Conservation (phyloP, 2,329 filamentous ascomycete genomes). For the Sphaerostilbella broomeana region DNA sequence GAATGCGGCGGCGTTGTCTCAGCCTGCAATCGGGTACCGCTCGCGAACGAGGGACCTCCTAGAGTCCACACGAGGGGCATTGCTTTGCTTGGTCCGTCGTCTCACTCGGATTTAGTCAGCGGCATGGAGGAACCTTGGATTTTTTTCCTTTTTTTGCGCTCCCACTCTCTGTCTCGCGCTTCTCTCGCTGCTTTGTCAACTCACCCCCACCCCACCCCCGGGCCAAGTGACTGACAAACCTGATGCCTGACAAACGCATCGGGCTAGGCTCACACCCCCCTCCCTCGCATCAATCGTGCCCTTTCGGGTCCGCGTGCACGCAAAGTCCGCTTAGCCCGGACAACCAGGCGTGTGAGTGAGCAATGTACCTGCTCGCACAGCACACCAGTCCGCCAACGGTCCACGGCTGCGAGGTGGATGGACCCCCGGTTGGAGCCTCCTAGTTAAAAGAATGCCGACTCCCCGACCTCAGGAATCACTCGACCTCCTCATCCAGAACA, state of each 20-base stretch:
- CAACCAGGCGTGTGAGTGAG: conserved; percentile 2
- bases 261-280: conserved; percentile 6
- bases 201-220: conserved; percentile 1
- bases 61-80: conserved; percentile 4
- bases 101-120: conserved; percentile 13
- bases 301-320: conserved; percentile 10
- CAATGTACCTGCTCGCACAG: no score
- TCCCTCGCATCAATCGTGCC: conserved; percentile 10
- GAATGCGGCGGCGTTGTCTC: conserved; percentile 1
- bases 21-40: conserved; percentile 10
- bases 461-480: conserved; percentile 11
- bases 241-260: no score
- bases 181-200: background rate
- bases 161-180: no score
- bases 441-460: conserved; percentile 21
- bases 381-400: conserved; percentile 4
- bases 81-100: background rate
- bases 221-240: background rate
- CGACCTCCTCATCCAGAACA: conserved; percentile 6
- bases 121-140: conserved; percentile 1
- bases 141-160: no score
- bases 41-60: conserved; percentile 5
- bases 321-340: conserved; percentile 15
- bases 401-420: conserved; percentile 8
- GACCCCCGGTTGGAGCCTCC: conserved; percentile 9